Percentiles rank a stretch among this genome's conserved stretches.
Conservation (phyloP, 1,284 basidiomycete genomes). For the Tilletia horrida region DNA sequence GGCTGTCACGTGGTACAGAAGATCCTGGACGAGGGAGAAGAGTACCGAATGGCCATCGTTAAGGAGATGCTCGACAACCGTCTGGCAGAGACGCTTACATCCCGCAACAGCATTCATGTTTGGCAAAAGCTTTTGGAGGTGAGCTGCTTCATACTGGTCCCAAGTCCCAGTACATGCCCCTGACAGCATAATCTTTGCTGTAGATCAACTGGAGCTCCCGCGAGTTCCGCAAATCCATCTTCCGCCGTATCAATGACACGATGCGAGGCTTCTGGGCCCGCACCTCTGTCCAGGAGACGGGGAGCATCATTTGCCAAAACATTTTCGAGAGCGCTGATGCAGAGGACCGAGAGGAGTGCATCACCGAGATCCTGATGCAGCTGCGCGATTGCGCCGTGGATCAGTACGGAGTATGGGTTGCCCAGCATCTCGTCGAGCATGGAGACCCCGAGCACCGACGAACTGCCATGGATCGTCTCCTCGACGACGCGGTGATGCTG, state of each 20-base stretch:
- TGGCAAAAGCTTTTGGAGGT: constrained; percentile 34
- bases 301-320: constrained; percentile 48
- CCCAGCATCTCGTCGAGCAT: constrained; percentile 52
- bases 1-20: constrained; percentile 49
- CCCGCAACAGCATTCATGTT: constrained; percentile 44
- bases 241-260: constrained; percentile 37
- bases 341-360: constrained; percentile 36
- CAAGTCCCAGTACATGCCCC: neutral
- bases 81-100: constrained; percentile 41
- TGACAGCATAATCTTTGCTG: neutral
- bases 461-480: constrained; percentile 32
- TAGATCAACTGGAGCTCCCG: constrained; percentile 35
- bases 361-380: constrained; percentile 43
- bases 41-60: constrained; percentile 27
- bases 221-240: constrained; percentile 31
- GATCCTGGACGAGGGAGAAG: constrained; percentile 37
- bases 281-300: constrained; percentile 43
- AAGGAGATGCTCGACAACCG: constrained; percentile 40
- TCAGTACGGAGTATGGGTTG: constrained; percentile 54
- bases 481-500: constrained; percentile 33
- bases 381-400: constrained; percentile 40
- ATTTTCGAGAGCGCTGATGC: constrained; percentile 44
- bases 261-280: constrained; percentile 42
- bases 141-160: constrained; percentile 16
- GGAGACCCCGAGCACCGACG: constrained; percentile 29